Conservation (phyloP, 208 protist genomes). For the Crithidia fasciculata region DNA sequence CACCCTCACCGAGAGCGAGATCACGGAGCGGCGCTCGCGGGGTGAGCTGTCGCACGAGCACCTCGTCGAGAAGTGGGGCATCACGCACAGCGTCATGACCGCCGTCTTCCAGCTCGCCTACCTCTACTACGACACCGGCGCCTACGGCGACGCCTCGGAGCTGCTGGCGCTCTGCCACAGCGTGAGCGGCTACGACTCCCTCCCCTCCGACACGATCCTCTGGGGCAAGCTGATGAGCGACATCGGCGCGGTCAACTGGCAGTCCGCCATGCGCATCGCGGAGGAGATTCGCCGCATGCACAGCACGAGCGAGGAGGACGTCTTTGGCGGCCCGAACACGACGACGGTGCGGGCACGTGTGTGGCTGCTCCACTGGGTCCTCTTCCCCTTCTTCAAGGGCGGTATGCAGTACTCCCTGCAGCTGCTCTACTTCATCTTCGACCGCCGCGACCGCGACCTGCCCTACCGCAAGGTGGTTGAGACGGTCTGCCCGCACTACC, state of each 20-base stretch:
- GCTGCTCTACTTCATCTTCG: slow-evolving; percentile 86
- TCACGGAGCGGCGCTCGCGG: slow-evolving; percentile 71
- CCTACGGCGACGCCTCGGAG: slow-evolving; percentile 83
- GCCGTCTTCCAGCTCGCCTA: slow-evolving; percentile 82
- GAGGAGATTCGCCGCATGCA: slow-evolving; percentile 75
- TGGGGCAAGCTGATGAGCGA: slow-evolving; percentile 92
- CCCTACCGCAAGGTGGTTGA: slow-evolving; percentile 86
- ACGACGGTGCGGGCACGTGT: slow-evolving; percentile 78
- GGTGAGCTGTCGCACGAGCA: slow-evolving; percentile 79
- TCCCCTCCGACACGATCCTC: slow-evolving; percentile 61
- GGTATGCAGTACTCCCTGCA: slow-evolving; percentile 79
- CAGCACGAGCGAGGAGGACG: slow-evolving; percentile 73
- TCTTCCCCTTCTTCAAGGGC: slow-evolving; percentile 94
- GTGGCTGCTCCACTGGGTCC: slow-evolving; percentile 92
- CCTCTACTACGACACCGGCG: slow-evolving; percentile 87
- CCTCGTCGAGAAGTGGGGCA: slow-evolving; percentile 67
- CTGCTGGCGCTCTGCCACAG: slow-evolving; percentile 83
- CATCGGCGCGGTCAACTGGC: slow-evolving; percentile 84
- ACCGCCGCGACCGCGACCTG: slow-evolving; percentile 58
- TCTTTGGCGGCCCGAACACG: slow-evolving; percentile 59
- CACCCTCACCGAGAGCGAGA: slow-evolving; percentile 72
- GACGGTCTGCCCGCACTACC: slow-evolving; percentile 89
- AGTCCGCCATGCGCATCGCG: slow-evolving; percentile 74
- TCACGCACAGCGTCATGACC: slow-evolving; percentile 71
- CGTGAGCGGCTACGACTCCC: slow-evolving; percentile 75